Evolutionary conservation across 768 basidiomycete species (phyloP).

Genomic region (Crassisporium funariophilum): DNA sequence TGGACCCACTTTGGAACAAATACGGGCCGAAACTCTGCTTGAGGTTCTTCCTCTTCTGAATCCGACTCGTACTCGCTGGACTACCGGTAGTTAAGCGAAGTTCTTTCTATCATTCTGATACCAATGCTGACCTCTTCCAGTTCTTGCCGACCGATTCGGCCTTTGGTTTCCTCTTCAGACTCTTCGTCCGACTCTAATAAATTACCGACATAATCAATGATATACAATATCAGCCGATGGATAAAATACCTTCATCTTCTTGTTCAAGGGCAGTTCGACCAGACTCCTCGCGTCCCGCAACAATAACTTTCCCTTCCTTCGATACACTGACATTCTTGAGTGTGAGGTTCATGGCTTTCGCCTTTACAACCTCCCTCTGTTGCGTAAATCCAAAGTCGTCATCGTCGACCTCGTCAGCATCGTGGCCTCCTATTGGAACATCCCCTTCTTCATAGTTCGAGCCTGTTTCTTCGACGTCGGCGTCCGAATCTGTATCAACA

Average conservation of each 20-base stretch:
- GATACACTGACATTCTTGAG: conserved; percentile 83
- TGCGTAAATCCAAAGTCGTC: conserved; percentile 49
- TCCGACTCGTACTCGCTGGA: conserved; percentile 88
- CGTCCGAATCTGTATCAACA: conserved; percentile 65
- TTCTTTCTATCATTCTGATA: conserved; percentile 4
- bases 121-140: conserved; percentile 48
- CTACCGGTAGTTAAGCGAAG: conserved; percentile 43
- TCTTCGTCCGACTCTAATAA: conserved; percentile 38
- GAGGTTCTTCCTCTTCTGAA: conserved; percentile 74
- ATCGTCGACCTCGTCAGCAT: conserved; percentile 48
- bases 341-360: conserved; percentile 69
- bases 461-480: conserved; percentile 58
- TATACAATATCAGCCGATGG: conserved; percentile 8
- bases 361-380: conserved; percentile 33
- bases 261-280: conserved; percentile 70
- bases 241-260: conserved; percentile 30
- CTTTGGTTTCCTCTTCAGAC: conserved; percentile 46
- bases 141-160: conserved; percentile 42
- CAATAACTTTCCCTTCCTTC: conserved; percentile 75
- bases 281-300: conserved; percentile 77
- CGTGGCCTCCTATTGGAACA: conserved; percentile 59
- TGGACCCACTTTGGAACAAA: conserved; percentile 88
- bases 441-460: conserved; percentile 50
- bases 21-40: conserved; percentile 84
- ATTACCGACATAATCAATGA: conserved; percentile 11